A percentile compares a stretch with the other conserved stretches of the same genome.
Conservation (phyloP, 2,329 filamentous ascomycete genomes). For the Cladosporium halotolerans region DNA sequence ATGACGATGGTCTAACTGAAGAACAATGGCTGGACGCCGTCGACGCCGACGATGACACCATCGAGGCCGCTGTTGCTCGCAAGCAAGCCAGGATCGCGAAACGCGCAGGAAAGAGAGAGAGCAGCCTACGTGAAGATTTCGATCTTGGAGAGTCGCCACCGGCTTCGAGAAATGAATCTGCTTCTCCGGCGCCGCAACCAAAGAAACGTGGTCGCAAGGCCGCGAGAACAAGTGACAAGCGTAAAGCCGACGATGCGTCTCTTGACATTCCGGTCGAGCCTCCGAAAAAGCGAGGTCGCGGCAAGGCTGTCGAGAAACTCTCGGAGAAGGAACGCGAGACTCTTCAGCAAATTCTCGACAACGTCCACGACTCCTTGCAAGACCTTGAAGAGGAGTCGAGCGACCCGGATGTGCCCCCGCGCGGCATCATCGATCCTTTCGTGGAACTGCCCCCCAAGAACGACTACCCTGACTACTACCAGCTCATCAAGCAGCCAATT, state of each 20-base stretch:
- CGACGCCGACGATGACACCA: slow-evolving; percentile 89
- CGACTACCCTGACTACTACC: slow-evolving; percentile 90
- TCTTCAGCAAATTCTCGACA: slow-evolving; percentile 74
- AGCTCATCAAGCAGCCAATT: slow-evolving; percentile 86
- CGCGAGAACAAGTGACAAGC: slow-evolving; percentile 62
- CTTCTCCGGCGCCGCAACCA: slow-evolving; percentile 60
- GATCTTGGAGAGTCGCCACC: slow-evolving; percentile 65
- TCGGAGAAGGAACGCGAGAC: slow-evolving; percentile 62
- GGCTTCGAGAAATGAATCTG: slow-evolving; percentile 75
- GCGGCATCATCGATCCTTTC: slow-evolving; percentile 88
- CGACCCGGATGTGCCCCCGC: slow-evolving; percentile 52
- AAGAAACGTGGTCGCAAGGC: slow-evolving; percentile 82
- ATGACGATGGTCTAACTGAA: slow-evolving; percentile 95
- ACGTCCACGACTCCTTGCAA: slow-evolving; percentile 74
- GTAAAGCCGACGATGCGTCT: slow-evolving; percentile 69
- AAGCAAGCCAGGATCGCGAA: slow-evolving; percentile 81
- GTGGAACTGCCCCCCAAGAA: slow-evolving; percentile 83
- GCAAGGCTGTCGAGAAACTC: slow-evolving; percentile 61
- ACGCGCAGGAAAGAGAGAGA: slow-evolving; percentile 68
- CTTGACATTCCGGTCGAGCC: slow-evolving; percentile 64
- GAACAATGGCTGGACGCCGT: slow-evolving; percentile 99
- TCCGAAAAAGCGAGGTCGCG: slow-evolving; percentile 63
- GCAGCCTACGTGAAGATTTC: slow-evolving; percentile 43
- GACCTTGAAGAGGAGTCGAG: slow-evolving; percentile 71
- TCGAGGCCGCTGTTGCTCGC: slow-evolving; percentile 85